Evolutionary conservation across 805 yeast species (phyloP), one percentile per base, ranked within the genome.

Genomic region (Groenewaldozyma tartarivorans): DNA sequence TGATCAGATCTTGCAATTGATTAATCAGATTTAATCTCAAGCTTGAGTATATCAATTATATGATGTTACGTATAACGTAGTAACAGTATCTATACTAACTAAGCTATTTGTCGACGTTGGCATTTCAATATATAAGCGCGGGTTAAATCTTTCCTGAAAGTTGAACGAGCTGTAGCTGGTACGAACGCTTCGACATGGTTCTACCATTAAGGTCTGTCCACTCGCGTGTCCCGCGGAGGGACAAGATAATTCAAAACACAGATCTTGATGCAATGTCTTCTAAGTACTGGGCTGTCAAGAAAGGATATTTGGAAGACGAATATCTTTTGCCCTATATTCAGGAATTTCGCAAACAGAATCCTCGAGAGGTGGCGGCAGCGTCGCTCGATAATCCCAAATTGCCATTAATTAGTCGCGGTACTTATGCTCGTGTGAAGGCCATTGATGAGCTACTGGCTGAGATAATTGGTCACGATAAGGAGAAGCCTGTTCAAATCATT

Each of bases 391-490:
- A 44, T 15, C 58, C 65, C 20, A 77, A 77, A 45, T 54, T 72
- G 20, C 84, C 84, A 2, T 55, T 77, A 27, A 77, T 78, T 36
- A 78, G 77, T 51, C 58, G 79, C 24, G 84, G 84, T 20, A 75
- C 81, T 1, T 77, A 68, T 51, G 60, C 73, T 35, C 58, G 82
- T 24, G 68, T 74, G 0, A 48, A 43, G 15, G 65, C 69, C 39
- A 64, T 76, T 22, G 71, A 73, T 47, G 19, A 31, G 27, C 17
- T 41, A 6, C 49, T 75, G 5, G 58, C 73, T 1, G n/a, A n/a
- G n/a, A n/a, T n/a, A n/a, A n/a, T n/a, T n/a, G n/a, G n/a, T n/a
- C n/a, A n/a, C n/a, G n/a, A n/a, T n/a, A n/a, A n/a, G n/a, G 55
- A 60, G 3, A 50, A 50, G 34, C 72, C 72, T 43, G 48, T 71